Evolutionary conservation across 495 filamentous ascomycete species (phyloP).

Genomic region (Podospora didyma): DNA sequence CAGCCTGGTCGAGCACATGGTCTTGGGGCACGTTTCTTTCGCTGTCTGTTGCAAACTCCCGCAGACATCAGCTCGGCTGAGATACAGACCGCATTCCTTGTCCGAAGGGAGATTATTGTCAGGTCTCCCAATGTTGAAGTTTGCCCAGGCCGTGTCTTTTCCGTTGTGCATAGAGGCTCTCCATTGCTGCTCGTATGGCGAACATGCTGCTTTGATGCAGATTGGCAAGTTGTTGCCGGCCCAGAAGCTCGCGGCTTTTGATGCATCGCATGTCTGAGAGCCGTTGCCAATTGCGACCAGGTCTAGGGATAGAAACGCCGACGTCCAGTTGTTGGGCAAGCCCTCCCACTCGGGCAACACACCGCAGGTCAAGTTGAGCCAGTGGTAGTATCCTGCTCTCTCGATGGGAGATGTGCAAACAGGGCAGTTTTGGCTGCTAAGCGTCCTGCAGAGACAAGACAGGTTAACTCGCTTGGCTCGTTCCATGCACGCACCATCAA

Average conservation of each 20-base stretch:
- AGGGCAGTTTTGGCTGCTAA: not conserved
- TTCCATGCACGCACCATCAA: conserved; percentile 5
- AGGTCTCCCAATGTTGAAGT: not conserved
- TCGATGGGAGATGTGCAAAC: not conserved
- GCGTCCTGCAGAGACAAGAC: not conserved
- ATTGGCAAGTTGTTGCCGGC: not conserved
- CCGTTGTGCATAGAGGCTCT: not conserved
- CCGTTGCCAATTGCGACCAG: not conserved
- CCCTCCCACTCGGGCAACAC: not conserved
- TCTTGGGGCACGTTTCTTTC: not conserved
- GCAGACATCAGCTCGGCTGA: not conserved
- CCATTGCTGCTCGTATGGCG: not conserved
- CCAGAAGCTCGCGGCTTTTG: not conserved
- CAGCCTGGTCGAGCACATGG: not conserved
- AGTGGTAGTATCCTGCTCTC: not conserved
- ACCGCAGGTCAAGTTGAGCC: conserved; percentile 6
- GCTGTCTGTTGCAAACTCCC: not conserved
- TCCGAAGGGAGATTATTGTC: not conserved
- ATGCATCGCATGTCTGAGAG: not conserved
- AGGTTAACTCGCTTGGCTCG: not conserved
- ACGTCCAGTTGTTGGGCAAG: not conserved
- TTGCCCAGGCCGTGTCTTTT: not conserved
- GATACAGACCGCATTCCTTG: not conserved
- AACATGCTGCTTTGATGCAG: not conserved
- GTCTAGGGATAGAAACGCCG: not conserved